Conservation (phyloP, 345 rosid species). For the Populus davidiana region DNA sequence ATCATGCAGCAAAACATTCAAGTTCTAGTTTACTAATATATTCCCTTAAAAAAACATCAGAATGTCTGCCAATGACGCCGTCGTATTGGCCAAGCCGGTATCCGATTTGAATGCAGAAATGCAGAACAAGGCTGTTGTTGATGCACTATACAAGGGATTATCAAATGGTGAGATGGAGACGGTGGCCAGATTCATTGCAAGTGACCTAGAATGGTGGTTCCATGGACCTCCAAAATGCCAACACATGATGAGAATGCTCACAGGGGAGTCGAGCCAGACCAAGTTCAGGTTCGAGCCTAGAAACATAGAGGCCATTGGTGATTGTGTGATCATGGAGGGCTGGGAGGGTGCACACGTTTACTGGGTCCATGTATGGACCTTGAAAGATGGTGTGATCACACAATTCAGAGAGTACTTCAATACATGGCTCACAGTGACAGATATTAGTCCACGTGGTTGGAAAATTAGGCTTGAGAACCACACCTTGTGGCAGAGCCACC, state of each 20-base stretch:
- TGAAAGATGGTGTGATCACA: conserved; percentile 56
- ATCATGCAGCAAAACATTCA: not conserved
- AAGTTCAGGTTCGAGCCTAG: conserved; percentile 62
- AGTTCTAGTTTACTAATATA: no score
- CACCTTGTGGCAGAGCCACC: conserved; percentile 81
- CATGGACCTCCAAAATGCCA: conserved; percentile 78
- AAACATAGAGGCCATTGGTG: conserved; percentile 53
- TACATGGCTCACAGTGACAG: conserved; percentile 75
- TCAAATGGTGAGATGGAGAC: conserved; percentile 29
- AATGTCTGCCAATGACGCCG: no score
- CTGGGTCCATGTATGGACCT: conserved; percentile 87
- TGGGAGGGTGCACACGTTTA: conserved; percentile 81
- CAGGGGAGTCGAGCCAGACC: conserved; percentile 44
- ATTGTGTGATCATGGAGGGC: conserved; percentile 76
- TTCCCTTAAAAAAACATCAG: no score
- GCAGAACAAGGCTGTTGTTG: conserved; percentile 31
- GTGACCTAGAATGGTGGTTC: conserved; percentile 87
- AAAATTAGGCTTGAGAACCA: conserved; percentile 22
- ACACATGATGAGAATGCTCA: conserved; percentile 77
- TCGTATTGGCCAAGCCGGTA: no score
- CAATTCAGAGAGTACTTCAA: conserved; percentile 82
- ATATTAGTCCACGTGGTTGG: conserved; percentile 37
- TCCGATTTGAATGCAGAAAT: conserved; percentile 14
- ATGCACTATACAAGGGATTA: conserved; percentile 52
- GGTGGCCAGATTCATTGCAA: conserved; percentile 48